Percentiles rank a stretch among this genome's conserved stretches.
phyloP scores from a whole-genome alignment of 2,329 filamentous ascomycete genomes.

The Paraconiothyrium sp. region DNA sequence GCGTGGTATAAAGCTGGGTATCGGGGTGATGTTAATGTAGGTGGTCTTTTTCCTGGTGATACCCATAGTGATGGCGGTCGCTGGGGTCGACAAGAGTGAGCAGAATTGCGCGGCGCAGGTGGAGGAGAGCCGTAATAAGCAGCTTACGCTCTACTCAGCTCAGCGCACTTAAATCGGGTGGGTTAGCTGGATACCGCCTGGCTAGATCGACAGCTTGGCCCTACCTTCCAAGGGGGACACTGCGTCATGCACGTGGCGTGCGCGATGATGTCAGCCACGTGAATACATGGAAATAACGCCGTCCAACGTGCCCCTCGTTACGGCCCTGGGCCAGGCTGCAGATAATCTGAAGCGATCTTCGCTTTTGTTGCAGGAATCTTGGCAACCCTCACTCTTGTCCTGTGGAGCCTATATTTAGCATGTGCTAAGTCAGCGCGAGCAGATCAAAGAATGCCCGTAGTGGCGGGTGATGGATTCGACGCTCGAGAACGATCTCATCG shows the following conservation, averaged over 20 bases:
- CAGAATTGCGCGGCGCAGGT: conserved; percentile 5
- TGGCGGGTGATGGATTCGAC: neutral
- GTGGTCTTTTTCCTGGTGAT: conserved; percentile 67
- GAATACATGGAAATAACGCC: conserved; percentile 9
- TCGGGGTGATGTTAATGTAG: conserved; percentile 75
- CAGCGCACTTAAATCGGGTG: conserved; percentile 5
- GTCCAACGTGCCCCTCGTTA: neutral
- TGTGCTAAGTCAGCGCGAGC: neutral
- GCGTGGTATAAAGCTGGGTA: conserved; percentile 74
- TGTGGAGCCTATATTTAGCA: neutral
- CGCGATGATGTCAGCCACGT: conserved; percentile 32
- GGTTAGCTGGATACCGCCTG: conserved; percentile 3
- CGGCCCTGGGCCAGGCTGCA: neutral
- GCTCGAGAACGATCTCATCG: neutral
- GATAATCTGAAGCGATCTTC: no score
- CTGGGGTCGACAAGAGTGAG: conserved; percentile 11
- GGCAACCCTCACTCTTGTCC: neutral
- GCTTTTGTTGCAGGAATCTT: neutral
- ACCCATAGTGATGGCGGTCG: conserved; percentile 29
- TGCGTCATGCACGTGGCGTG: conserved; percentile 39
- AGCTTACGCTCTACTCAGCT: conserved; percentile 18
- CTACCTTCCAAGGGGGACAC: conserved; percentile 15
- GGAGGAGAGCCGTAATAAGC: conserved; percentile 14
- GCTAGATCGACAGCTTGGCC: conserved; percentile 23
- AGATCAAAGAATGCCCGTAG: neutral